A percentile compares a stretch with the other conserved stretches of the same genome.
phyloP scores from a whole-genome alignment of 345 rosid species.

The Populus euphratica region DNA sequence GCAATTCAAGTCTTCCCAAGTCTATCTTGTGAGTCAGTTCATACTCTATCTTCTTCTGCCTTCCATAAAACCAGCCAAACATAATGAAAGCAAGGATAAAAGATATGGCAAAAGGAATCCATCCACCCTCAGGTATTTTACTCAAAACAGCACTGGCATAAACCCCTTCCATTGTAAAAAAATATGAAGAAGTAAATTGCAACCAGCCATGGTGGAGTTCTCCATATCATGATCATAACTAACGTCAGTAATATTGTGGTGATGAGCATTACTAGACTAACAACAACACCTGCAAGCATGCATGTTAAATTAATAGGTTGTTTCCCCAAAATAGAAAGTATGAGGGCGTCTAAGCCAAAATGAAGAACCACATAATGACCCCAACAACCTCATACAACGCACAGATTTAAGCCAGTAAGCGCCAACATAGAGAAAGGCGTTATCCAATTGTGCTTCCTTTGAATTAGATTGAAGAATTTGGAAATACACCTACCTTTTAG shows the following conservation, averaged over 20 bases:
- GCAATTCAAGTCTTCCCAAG: constrained; percentile 47
- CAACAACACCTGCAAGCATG: constrained; percentile 62
- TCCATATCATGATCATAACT: constrained; percentile 89
- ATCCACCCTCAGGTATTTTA: constrained; percentile 76
- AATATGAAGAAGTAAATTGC: constrained; percentile 60
- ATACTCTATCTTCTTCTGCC: constrained; percentile 71
- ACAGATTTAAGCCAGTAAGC: not conserved
- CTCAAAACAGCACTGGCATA: constrained; percentile 74
- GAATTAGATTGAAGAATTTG: not conserved
- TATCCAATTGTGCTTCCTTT: not conserved
- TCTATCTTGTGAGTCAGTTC: constrained; percentile 65
- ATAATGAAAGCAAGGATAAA: constrained; percentile 66
- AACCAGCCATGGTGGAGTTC: constrained; percentile 55
- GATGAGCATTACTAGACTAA: constrained; percentile 83
- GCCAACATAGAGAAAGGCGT: not conserved
- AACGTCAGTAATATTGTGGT: constrained; percentile 65
- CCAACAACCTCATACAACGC: not conserved
- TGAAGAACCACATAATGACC: not conserved
- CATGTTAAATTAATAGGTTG: not conserved
- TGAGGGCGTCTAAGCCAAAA: not conserved
- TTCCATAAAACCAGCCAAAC: constrained; percentile 90
- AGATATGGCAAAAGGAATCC: constrained; percentile 89
- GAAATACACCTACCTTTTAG: not conserved
- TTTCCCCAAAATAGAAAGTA: not conserved
- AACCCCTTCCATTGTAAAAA: constrained; percentile 70